Evolutionary conservation across 1,284 basidiomycete species (phyloP).

Genomic region (Cryptococcus wingfieldii): DNA sequence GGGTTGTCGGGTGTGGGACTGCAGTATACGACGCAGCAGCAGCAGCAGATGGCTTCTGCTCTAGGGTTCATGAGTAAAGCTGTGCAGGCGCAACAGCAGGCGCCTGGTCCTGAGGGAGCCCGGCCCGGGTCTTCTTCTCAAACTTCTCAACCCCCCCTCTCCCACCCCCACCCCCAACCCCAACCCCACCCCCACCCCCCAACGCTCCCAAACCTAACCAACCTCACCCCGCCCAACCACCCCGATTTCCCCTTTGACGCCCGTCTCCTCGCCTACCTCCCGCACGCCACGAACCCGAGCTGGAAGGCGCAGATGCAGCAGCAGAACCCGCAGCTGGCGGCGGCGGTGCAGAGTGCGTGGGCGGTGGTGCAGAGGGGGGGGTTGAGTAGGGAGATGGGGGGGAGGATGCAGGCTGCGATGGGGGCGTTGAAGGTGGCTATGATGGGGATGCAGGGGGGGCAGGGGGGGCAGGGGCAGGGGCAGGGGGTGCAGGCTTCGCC

Average conservation of each 20-base stretch:
- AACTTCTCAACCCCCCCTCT: too few relatives aligned
- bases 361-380: constrained; percentile 16
- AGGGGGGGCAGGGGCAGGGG: constrained; percentile 1
- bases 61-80: constrained; percentile 27
- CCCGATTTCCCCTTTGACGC: constrained; percentile 44
- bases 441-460: background rate
- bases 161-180: too few relatives aligned
- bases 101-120: too few relatives aligned
- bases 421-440: constrained; percentile 1
- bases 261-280: constrained; percentile 27
- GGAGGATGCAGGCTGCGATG: constrained; percentile 37
- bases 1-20: background rate
- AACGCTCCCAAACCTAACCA: constrained; percentile 13
- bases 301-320: constrained; percentile 34
- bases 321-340: constrained; percentile 25
- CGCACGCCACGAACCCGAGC: constrained; percentile 22
- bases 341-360: constrained; percentile 19
- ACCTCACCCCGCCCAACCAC: background rate
- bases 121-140: background rate
- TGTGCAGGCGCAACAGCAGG: constrained; percentile 16
- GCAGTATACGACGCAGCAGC: constrained; percentile 24
- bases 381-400: constrained; percentile 30
- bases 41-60: constrained; percentile 34
- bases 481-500: constrained; percentile 3
- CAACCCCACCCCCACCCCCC: constrained; percentile 11